A percentile compares a stretch with the other conserved stretches of the same genome.
Evolutionary conservation across 2,329 filamentous ascomycete genomes (phyloP).

Genomic region (Hyphodiscus sp.): DNA sequence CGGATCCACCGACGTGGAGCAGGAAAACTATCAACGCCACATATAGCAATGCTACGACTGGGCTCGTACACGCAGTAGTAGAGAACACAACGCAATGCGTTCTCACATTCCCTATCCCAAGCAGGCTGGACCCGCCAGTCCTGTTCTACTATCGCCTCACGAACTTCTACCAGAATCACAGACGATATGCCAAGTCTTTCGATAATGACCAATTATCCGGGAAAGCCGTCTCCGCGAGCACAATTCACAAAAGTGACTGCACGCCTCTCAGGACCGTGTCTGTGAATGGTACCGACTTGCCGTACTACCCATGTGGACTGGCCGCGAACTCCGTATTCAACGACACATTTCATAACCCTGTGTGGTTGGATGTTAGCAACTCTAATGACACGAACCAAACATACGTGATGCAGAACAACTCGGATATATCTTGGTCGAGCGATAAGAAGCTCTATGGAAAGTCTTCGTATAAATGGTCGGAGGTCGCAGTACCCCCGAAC

Average conservation of each 20-base stretch:
- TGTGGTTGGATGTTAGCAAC: constrained; percentile 47
- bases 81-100: constrained; percentile 50
- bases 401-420: constrained; percentile 68
- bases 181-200: constrained; percentile 88
- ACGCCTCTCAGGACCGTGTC: constrained; percentile 58
- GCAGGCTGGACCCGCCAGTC: constrained; percentile 73
- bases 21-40: constrained; percentile 33
- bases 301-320: constrained; percentile 90
- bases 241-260: constrained; percentile 65
- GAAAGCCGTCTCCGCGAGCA: constrained; percentile 48
- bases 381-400: constrained; percentile 35
- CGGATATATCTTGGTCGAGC: constrained; percentile 77
- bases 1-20: constrained; percentile 21
- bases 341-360: constrained; percentile 70
- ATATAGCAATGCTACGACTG: constrained; percentile 30
- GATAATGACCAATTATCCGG: constrained; percentile 79
- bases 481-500: constrained; percentile 79
- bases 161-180: constrained; percentile 99
- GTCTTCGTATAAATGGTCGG: constrained; percentile 55
- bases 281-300: constrained; percentile 45
- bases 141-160: constrained; percentile 92
- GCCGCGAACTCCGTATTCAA: constrained; percentile 98
- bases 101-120: constrained; percentile 72
- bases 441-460: constrained; percentile 73
- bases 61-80: constrained; percentile 26